These are phyloP conservation scores for Pythium coloratum DNA, from an alignment of 352 stramenopile genomes.

Conservation along the genomic window DNA sequence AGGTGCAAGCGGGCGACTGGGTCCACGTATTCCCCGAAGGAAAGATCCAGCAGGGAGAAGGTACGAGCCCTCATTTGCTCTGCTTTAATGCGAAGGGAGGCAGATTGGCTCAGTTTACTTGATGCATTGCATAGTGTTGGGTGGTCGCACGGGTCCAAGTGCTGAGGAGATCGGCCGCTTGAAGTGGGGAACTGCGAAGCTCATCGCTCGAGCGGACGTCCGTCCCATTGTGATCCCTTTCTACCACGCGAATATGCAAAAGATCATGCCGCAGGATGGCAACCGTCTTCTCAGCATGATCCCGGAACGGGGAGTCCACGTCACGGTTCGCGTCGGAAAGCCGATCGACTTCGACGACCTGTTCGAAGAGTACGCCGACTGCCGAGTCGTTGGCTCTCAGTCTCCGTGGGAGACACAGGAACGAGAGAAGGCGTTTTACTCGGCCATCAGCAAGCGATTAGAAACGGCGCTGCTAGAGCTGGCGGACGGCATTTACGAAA, in stretches of 20 bases:
- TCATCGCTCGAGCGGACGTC: slow-evolving; percentile 75
- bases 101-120: not conserved
- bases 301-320: slow-evolving; percentile 46
- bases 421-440: slow-evolving; percentile 75
- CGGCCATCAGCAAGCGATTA: slow-evolving; percentile 85
- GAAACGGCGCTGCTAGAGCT: slow-evolving; percentile 71
- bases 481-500: slow-evolving; percentile 35
- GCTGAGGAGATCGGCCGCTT: slow-evolving; percentile 73
- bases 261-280: slow-evolving; percentile 85
- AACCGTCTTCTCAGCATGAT: slow-evolving; percentile 74
- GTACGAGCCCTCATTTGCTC: slow-evolving; percentile 29
- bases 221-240: slow-evolving; percentile 79
- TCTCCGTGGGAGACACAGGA: slow-evolving; percentile 62
- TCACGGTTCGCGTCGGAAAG: slow-evolving; percentile 67
- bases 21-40: slow-evolving; percentile 89
- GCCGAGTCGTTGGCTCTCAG: slow-evolving; percentile 42
- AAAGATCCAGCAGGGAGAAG: slow-evolving; percentile 69
- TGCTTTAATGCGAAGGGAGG: not conserved
- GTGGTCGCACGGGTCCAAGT: slow-evolving; percentile 57
- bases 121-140: slow-evolving; percentile 41
- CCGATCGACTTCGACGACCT: slow-evolving; percentile 84
- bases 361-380: slow-evolving; percentile 55
- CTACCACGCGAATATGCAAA: slow-evolving; percentile 88
- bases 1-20: slow-evolving; percentile 76
- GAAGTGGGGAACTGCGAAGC: slow-evolving; percentile 88